Conservation (phyloP, 192 early-diverging fungal genomes). For the Tieghemiomyces parasiticus region DNA sequence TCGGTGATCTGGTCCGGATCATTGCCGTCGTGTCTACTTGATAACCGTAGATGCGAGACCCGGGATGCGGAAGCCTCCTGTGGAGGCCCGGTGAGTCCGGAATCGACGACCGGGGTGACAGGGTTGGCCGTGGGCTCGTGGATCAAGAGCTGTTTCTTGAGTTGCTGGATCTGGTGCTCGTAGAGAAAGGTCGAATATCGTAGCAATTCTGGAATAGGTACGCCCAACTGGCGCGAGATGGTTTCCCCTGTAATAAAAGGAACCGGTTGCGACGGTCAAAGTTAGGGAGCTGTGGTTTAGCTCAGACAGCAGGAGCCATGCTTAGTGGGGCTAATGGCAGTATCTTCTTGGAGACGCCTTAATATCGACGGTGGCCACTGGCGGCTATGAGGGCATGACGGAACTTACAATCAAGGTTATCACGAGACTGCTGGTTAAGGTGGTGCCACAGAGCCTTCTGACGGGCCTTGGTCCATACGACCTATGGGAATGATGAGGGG, state of each 20-base stretch:
- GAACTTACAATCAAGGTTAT: no score
- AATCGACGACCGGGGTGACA: neutral
- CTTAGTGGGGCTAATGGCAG: no score
- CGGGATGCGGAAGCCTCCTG: no score
- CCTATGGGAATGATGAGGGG: neutral
- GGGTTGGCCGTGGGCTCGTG: neutral
- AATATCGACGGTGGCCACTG: no score
- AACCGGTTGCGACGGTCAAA: neutral
- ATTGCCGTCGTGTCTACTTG: neutral
- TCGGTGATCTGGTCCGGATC: neutral
- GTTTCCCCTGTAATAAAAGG: no score
- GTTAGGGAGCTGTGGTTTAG: neutral
- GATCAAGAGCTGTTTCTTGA: neutral
- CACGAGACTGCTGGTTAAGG: neutral
- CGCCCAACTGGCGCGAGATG: constrained; percentile 1
- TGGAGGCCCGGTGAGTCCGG: neutral
- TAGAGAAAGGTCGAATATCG: constrained; percentile 5
- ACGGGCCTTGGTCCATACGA: neutral
- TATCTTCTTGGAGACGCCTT: no score
- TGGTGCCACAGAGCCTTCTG: neutral
- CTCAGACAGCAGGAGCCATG: no score
- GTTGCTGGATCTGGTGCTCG: constrained; percentile 2
- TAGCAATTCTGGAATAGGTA: neutral
- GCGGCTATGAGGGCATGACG: no score
- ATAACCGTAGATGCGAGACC: no score